Percentiles rank a stretch among this genome's conserved stretches.
phyloP scores from a whole-genome alignment of 2,329 filamentous ascomycete genomes.

The Alternaria ventricosa region DNA sequence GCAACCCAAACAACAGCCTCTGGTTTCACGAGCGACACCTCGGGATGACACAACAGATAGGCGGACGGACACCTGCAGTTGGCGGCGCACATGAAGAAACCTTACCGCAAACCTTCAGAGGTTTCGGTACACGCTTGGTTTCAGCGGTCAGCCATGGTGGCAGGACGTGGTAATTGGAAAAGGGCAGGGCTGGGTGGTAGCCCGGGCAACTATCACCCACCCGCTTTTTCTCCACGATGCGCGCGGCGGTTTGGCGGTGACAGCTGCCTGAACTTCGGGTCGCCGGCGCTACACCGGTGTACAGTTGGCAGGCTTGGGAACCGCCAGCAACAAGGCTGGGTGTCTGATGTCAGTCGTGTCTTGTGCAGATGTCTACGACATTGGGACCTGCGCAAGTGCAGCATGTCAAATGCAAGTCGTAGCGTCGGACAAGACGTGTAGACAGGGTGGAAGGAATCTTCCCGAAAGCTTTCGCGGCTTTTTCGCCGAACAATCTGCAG shows the following conservation, averaged over 20 bases:
- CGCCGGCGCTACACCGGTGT: background rate
- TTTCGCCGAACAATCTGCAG: background rate
- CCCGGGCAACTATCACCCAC: slow-evolving; percentile 1
- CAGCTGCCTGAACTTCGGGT: background rate
- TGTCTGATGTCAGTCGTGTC: background rate
- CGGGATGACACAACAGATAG: background rate
- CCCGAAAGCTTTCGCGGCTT: background rate
- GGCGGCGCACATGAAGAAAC: background rate
- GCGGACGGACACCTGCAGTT: background rate
- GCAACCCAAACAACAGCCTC: background rate
- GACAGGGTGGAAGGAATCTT: background rate
- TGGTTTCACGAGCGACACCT: background rate
- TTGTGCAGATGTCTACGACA: background rate
- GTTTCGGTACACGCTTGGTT: background rate
- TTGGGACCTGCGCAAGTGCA: slow-evolving; percentile 1
- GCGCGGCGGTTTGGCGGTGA: background rate
- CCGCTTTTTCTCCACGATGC: slow-evolving; percentile 5
- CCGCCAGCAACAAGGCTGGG: background rate
- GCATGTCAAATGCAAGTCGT: background rate
- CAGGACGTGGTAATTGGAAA: background rate
- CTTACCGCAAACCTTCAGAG: background rate
- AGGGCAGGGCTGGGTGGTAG: background rate
- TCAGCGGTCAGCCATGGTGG: slow-evolving; percentile 3
- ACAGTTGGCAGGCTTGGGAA: background rate
- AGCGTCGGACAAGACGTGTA: background rate